Base-by-base conservation (phyloP, 2,329 filamentous ascomycete species). In the Coniochaeta sp. region DNA sequence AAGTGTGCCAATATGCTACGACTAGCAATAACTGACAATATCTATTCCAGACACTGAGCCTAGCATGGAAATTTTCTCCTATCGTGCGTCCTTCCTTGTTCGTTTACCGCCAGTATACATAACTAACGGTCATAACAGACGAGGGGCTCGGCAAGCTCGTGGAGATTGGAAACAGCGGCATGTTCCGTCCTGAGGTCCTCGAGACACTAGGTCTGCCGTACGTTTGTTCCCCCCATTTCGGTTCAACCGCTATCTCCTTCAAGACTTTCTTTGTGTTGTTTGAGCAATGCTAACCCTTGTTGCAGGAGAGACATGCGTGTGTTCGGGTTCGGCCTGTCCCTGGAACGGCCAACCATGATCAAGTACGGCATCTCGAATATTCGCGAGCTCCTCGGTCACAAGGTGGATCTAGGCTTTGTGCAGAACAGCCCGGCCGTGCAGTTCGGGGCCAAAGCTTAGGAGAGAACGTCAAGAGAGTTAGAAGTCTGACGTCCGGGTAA, bases 281-380 rank as follows among this genome's bases (percentile, higher is more conserved):
- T n/a, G 17, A n/a, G 16, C 3, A 8, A 16, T 58, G 17, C 40
- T 60, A 34, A 17, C 47, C 26, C 91, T 88, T 76, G 8, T 5
- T 14, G 6, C 47, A 52, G 47, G 12, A 52, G n/a, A 9, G 90
- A 96, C 70, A 86, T 98, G 86, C 82, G 90, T 64, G 93, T 97
- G 11, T 98, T 96, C 72, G 95, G 95, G 36, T 98, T 92, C 83
- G 95, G 95, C 40, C 77, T 99, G 71, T 91, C 87, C 74, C 76
- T 99, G 71, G 95, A 99, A 81, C 80, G 95, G 68, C 95, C 95
- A 61, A 98, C 95, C 12, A 99, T 98, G 95, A 96, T 97, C 79
- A 95, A 96, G 83, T 96, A 89, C 73, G 86, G 83, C 69, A 91
- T 91, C 63, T 90, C 85, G 70, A 97, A 97, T 75, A 97, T 97